Base-by-base conservation (phyloP, 2,329 filamentous ascomycete genomes). In the Hypoxylon rubiginosum region DNA sequence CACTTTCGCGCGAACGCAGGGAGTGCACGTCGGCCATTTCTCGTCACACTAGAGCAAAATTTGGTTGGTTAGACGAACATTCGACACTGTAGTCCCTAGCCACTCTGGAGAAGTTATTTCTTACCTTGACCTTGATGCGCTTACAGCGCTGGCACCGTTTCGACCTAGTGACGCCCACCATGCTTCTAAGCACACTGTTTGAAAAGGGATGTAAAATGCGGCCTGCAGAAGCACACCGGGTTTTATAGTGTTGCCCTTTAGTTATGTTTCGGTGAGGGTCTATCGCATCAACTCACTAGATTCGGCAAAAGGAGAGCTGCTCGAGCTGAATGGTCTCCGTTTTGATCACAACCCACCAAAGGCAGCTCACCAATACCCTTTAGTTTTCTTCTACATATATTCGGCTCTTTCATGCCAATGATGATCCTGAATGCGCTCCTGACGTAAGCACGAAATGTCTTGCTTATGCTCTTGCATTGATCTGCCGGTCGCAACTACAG, bases 1-100 rank as follows among this genome's bases (percentile, higher is more conserved):
- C 4, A 51, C 50, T 26, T 61, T 55, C 19, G 67, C 67, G 39
- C 55, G 57, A 2, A 60, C 4, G 30, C 67, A 69, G 34, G 67
- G 64, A 10, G 64, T 67, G 41, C 64, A 69, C 34, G 49, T 64
- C n/a, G 64, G 67, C 67, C 67, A 69, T 15, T 56, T 69, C 51
- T 69, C 67, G 41, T 69, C 67, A 39, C 67, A 69, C 67, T 69
- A 26, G 4, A 11, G 39, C 15, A n/a, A 19, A n/a, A 7, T 30
- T 36, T 15, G 34, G 26, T 32, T 32, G 32, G 9, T 39, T 17
- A 13, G 19, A 15, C 5, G 15, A 48, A 24, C 21, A 15, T 43
- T 21, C 30, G 26, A n/a, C 10, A 24, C 5, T 21, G 8, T n/a
- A 13, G 17, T 7, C 43, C 2, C 15, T 19, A 17, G 9, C 13